A percentile compares a stretch with the other conserved stretches of the same genome.
phyloP scores from a whole-genome alignment of 2,329 filamentous ascomycete genomes.

The Fusarium buxicola region DNA sequence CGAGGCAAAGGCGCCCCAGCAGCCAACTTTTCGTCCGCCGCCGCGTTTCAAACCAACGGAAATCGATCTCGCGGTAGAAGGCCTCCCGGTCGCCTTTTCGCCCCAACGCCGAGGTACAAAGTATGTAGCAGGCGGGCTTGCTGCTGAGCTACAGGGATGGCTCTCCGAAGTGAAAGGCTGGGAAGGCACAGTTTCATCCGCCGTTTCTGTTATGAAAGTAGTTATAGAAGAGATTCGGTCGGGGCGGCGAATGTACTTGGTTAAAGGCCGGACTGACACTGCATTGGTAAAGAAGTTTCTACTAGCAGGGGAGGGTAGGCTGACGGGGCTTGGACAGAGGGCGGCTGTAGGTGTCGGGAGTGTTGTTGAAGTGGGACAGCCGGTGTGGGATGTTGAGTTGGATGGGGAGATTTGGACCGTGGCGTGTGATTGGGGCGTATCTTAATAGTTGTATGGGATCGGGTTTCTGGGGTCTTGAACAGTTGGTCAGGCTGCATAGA shows the following conservation, averaged over 20 bases:
- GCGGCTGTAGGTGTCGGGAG: constrained; percentile 47
- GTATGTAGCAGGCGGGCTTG: constrained; percentile 54
- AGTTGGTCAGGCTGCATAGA: background rate
- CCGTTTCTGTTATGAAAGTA: constrained; percentile 40
- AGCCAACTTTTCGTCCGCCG: constrained; percentile 54
- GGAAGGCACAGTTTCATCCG: constrained; percentile 39
- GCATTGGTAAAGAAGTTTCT: constrained; percentile 43
- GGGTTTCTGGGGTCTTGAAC: background rate
- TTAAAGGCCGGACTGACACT: constrained; percentile 32
- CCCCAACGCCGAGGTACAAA: constrained; percentile 52
- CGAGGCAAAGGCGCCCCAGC: constrained; percentile 40
- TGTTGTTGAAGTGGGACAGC: constrained; percentile 50
- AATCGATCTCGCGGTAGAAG: constrained; percentile 33
- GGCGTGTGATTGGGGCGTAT: constrained; percentile 53
- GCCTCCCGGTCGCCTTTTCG: constrained; percentile 49
- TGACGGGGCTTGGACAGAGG: constrained; percentile 51
- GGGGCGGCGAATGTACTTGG: constrained; percentile 53
- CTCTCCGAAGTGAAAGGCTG: constrained; percentile 55
- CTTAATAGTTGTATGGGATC: constrained; percentile 9
- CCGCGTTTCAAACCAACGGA: constrained; percentile 55
- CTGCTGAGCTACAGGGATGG: constrained; percentile 55
- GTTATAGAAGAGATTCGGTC: constrained; percentile 47
- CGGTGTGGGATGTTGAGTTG: constrained; percentile 54
- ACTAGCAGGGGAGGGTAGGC: constrained; percentile 53
- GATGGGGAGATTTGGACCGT: constrained; percentile 52